Conservation (phyloP, 2,329 filamentous ascomycete species). For the Fusarium solani-melongenae region DNA sequence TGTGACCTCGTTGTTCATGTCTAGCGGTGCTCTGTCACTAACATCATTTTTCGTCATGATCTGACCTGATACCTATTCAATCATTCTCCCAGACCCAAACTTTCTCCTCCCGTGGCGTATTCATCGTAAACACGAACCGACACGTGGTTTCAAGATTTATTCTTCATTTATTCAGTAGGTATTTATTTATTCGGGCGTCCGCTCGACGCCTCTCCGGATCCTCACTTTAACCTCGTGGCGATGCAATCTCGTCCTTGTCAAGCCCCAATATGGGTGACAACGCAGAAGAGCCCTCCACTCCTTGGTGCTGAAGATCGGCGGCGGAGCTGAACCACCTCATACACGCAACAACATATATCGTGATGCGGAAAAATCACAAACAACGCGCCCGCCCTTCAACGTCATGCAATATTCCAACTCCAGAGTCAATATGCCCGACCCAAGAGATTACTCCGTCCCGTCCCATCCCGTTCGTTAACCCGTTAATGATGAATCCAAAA, state of each 20-base stretch:
- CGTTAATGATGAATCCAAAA: constrained; percentile 40
- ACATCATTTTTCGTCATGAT: not conserved
- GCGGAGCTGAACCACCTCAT: constrained; percentile 72
- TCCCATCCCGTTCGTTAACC: constrained; percentile 39
- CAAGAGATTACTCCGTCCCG: constrained; percentile 41
- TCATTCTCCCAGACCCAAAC: not conserved
- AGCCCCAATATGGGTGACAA: constrained; percentile 33
- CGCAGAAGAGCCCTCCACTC: constrained; percentile 65
- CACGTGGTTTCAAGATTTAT: constrained; percentile 36
- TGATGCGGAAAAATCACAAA: constrained; percentile 65
- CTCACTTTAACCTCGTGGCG: constrained; percentile 79
- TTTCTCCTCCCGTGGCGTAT: constrained; percentile 3
- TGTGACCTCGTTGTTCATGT: constrained; percentile 19
- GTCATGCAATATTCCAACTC: constrained; percentile 49
- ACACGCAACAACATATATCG: constrained; percentile 53
- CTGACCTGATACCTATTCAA: not conserved
- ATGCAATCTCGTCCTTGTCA: constrained; percentile 53
- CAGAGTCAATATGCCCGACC: constrained; percentile 46
- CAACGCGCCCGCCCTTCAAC: constrained; percentile 49
- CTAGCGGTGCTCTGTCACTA: constrained; percentile 14
- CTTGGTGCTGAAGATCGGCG: constrained; percentile 73
- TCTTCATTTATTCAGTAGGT: constrained; percentile 46
- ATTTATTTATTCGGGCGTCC: constrained; percentile 59
- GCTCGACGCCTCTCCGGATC: constrained; percentile 72
- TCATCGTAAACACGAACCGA: constrained; percentile 8